A percentile compares a stretch with the other conserved stretches of the same genome.
Evolutionary conservation across 768 basidiomycete genomes (phyloP).

Genomic region (Rhizopogon rudus): DNA sequence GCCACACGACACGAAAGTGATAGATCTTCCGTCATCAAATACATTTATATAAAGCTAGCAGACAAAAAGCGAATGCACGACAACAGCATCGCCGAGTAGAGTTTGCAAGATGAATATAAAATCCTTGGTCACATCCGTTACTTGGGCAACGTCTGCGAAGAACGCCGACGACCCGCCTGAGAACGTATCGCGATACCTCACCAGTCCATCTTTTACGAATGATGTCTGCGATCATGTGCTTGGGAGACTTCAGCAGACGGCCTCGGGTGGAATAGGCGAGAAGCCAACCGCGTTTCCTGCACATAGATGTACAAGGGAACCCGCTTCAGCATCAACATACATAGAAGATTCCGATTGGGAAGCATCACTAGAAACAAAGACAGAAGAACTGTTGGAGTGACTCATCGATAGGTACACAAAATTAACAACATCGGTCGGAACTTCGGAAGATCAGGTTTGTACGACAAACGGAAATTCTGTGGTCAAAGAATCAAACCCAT

Average conservation of each 20-base stretch:
- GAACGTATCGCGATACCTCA: slow-evolving; percentile 10
- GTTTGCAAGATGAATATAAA: slow-evolving; percentile 12
- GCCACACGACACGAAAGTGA: slow-evolving; percentile 12
- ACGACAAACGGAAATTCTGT: too few relatives aligned
- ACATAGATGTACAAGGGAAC: too few relatives aligned
- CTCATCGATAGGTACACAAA: too few relatives aligned
- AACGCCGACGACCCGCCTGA: slow-evolving; percentile 18
- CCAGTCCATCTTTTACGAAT: slow-evolving; percentile 14
- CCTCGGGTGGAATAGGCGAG: not conserved
- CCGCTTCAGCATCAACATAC: too few relatives aligned
- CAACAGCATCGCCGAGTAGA: slow-evolving; percentile 3
- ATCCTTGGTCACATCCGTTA: slow-evolving; percentile 21
- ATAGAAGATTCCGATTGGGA: too few relatives aligned
- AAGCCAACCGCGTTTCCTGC: too few relatives aligned
- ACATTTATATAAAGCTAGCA: not conserved
- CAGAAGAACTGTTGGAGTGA: too few relatives aligned
- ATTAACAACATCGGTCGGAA: too few relatives aligned
- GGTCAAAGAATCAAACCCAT: too few relatives aligned
- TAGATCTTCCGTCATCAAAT: slow-evolving; percentile 4
- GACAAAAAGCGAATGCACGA: not conserved
- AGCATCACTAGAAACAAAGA: too few relatives aligned
- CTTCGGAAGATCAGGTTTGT: too few relatives aligned
- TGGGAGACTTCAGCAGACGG: not conserved
- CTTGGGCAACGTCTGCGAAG: slow-evolving; percentile 16
- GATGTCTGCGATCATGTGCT: slow-evolving; percentile 6